Evolutionary conservation across 495 filamentous ascomycete species (phyloP), one percentile per base, ranked within the genome.

Genomic region (Jackrogersella multiformis): DNA sequence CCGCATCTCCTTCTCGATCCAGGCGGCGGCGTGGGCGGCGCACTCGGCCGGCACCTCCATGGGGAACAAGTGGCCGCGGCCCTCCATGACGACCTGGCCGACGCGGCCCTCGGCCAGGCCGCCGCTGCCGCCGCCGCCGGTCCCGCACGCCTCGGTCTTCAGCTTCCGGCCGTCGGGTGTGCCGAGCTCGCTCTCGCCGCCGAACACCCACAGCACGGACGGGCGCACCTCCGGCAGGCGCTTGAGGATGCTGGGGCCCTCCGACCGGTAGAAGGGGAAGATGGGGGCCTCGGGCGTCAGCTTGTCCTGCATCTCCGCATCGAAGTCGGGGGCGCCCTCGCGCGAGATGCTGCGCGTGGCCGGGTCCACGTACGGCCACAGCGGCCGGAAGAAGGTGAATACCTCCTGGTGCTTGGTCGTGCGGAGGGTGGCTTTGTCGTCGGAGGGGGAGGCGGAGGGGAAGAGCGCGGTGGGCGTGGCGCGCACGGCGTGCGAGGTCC

Each of bases 201-300:
- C 94, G 74, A 94, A 93, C 45, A 97, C 79, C 77, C 93, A 99
- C 16, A 97, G 78, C 16, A 90, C 88, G n/a, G 87, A 88, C 0
- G 94, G 92, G 1, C 90, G 85, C 32, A 99, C 77, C 61, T 84
- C 73, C 0, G 88, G 87, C 3, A 99, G 84, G 45, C 87, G 80
- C 1, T 79, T 64, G 58, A 91, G 89, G 30, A 90, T 88, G 8
- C 75, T 74, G 20, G 75, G 71, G 4, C 89, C 85, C 69, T 97
- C 95, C 26, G 92, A 82, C 3, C 91, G 83, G 80, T 95, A 94
- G 78, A 97, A 92, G 1, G 87, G 87, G 61, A 81, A 84, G 12
- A 41, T 34, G 5, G n/a, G n/a, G n/a, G 39, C 18, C 49, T 36
- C 30, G 2, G 30, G 18, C 2, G 23, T 53, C 8, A 46, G 42